These are phyloP conservation scores for Carallia brachiata DNA, from an alignment of 345 rosid genomes.

Conservation along the genomic window DNA sequence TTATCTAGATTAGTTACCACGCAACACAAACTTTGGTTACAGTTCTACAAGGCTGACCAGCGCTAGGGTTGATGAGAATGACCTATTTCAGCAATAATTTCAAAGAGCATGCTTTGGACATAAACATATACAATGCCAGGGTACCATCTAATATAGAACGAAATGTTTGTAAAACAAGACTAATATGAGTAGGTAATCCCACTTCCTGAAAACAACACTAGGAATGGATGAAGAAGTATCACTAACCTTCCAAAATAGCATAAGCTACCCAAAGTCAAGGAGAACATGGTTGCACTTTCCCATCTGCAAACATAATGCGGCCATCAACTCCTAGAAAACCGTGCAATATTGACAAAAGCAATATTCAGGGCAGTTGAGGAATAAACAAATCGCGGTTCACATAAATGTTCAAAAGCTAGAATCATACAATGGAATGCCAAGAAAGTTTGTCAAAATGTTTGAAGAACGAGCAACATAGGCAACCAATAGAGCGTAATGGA, in stretches of 20 bases:
- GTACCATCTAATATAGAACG: background rate
- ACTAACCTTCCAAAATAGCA: slow-evolving; percentile 92
- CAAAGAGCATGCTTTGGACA: no score
- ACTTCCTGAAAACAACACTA: background rate
- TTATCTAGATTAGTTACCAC: no score
- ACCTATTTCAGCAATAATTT: no score
- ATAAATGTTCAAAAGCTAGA: background rate
- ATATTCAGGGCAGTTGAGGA: background rate
- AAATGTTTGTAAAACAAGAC: background rate
- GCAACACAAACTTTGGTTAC: no score
- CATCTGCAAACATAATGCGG: slow-evolving; percentile 69
- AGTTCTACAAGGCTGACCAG: no score
- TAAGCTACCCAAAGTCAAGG: slow-evolving; percentile 68
- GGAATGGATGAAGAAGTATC: background rate
- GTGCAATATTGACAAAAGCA: slow-evolving; percentile 1
- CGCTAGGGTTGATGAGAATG: no score
- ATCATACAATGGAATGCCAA: slow-evolving; percentile 75
- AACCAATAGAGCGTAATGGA: slow-evolving; percentile 86
- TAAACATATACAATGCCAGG: no score
- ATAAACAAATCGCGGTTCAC: background rate
- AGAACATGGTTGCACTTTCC: slow-evolving; percentile 77
- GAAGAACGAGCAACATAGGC: slow-evolving; percentile 97
- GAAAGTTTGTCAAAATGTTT: slow-evolving; percentile 66
- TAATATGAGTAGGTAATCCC: background rate
- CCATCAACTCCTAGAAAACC: slow-evolving; percentile 31